Evolutionary conservation across 179 eudicot genomes (phyloP), one percentile per base, ranked within the genome.

Genomic region (Drosera spatulata): DNA sequence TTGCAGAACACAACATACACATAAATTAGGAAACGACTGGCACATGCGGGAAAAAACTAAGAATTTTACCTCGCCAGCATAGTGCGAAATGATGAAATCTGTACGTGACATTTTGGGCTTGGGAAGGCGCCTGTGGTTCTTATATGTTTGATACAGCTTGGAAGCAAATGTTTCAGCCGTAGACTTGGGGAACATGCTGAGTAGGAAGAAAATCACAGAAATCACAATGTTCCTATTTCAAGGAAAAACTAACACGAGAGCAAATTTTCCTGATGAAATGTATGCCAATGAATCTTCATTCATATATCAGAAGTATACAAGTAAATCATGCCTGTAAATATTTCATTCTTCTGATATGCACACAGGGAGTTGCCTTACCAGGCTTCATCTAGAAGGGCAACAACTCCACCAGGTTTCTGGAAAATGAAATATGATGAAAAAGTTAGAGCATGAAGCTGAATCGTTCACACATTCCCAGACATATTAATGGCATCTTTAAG

Each of bases 111-210:
- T 67, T 77, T 93, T 93, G 55, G 99, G 93, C 85, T 89, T 93
- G 75, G 81, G 44, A 67, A 93, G 77, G 63, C 99, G 95, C 77
- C 80, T 89, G 81, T 89, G 82, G 68, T 8, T 72, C 77, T 83
- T 89, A 72, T 86, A 85, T 11, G 96, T 93, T 81, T 89, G 95
- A 74, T 76, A 93, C 60, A 89, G 93, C 88, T 93, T 93, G 68
- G 84, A 84, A n/a, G 95, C 70, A 71, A 93, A 83, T 60, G 99
- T 89, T 82, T 89, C 99, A 56, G 76, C 82, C 39, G 96, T 93
- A 55, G 99, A 93, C 85, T 93, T 93, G 50, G 96, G 99, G 70
- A 93, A 93, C 99, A 93, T 91, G 69, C 95, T 91, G 80, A 53
- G 80, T 69, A 67, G 72, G 39, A 59, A 51, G 69, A 22, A 44